Evolutionary conservation across 352 stramenopile species (phyloP).

Genomic region (Pythium monospermum): DNA sequence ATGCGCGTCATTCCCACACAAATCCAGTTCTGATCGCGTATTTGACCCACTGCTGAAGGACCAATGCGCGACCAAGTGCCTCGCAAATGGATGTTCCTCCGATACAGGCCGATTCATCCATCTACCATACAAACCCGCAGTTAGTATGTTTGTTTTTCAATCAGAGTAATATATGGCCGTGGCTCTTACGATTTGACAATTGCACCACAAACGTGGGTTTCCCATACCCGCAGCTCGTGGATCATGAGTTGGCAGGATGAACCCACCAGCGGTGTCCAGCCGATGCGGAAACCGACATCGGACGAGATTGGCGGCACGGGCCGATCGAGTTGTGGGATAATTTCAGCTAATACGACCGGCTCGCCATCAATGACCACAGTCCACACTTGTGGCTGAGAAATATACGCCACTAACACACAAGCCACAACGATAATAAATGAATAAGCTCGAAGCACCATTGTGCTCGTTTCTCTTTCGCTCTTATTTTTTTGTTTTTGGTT

Average conservation of each 20-base stretch:
- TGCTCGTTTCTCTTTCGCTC: too few relatives aligned
- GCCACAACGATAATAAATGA: too few relatives aligned
- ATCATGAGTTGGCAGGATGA: constrained; percentile 13
- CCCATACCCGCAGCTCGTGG: constrained; percentile 21
- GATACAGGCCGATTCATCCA: constrained; percentile 7
- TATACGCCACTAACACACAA: too few relatives aligned
- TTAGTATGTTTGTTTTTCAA: too few relatives aligned
- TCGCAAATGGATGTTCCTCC: constrained; percentile 5
- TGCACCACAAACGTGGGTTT: not conserved
- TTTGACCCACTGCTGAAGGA: constrained; percentile 12
- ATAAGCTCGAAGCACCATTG: too few relatives aligned
- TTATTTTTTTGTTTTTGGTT: too few relatives aligned
- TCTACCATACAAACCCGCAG: constrained; percentile 8
- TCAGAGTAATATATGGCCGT: too few relatives aligned
- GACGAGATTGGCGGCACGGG: constrained; percentile 2
- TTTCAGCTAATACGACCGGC: not conserved
- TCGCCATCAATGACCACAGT: constrained; percentile 16
- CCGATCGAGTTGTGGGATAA: not conserved
- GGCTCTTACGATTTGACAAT: not conserved
- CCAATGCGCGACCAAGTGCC: constrained; percentile 13
- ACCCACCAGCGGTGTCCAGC: constrained; percentile 6
- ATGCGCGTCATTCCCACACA: constrained; percentile 10
- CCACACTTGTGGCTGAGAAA: too few relatives aligned
- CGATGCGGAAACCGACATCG: constrained; percentile 5
- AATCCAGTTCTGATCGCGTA: constrained; percentile 9